Evolutionary conservation across 106 monocot genomes (phyloP).

Genomic region (Dioscorea zingiberensis): DNA sequence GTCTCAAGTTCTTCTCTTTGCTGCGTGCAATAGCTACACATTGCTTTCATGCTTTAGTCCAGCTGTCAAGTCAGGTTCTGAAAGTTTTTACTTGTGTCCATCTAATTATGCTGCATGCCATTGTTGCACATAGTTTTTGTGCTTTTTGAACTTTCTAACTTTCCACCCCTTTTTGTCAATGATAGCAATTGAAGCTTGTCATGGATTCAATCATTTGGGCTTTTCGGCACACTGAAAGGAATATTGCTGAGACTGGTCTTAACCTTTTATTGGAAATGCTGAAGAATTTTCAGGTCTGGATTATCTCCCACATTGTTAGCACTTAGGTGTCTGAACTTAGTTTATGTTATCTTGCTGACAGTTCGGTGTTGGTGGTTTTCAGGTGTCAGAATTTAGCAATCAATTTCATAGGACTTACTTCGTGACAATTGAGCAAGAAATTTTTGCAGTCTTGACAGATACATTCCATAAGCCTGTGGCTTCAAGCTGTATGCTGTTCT

Average conservation of each 20-base stretch:
- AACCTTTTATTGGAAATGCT: constrained; percentile 86
- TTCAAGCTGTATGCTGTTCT: constrained; percentile 96
- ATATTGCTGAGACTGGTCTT: constrained; percentile 98
- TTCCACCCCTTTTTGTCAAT: not conserved
- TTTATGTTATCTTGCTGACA: not conserved
- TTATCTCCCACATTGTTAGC: not conserved
- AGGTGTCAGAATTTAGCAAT: constrained; percentile 87
- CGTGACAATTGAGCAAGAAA: constrained; percentile 89
- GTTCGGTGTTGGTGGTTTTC: not conserved
- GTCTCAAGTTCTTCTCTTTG: constrained; percentile 91
- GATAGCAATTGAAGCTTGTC: constrained; percentile 91
- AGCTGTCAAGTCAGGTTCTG: constrained; percentile 84
- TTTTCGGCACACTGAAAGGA: constrained; percentile 97
- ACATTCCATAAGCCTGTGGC: constrained; percentile 98
- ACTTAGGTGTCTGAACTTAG: not conserved
- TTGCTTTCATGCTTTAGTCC: constrained; percentile 85
- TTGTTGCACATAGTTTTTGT: too few relatives aligned
- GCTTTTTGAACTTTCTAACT: not conserved
- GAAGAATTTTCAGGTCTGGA: constrained; percentile 83
- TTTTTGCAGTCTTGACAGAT: constrained; percentile 95
- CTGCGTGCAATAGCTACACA: constrained; percentile 90
- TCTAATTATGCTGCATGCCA: not conserved
- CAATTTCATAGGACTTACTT: constrained; percentile 94
- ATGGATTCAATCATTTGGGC: constrained; percentile 99
- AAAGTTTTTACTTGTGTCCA: not conserved